Evolutionary conservation across 1,139 yeast genomes (phyloP).

Genomic region (Geotrichum reessii): DNA sequence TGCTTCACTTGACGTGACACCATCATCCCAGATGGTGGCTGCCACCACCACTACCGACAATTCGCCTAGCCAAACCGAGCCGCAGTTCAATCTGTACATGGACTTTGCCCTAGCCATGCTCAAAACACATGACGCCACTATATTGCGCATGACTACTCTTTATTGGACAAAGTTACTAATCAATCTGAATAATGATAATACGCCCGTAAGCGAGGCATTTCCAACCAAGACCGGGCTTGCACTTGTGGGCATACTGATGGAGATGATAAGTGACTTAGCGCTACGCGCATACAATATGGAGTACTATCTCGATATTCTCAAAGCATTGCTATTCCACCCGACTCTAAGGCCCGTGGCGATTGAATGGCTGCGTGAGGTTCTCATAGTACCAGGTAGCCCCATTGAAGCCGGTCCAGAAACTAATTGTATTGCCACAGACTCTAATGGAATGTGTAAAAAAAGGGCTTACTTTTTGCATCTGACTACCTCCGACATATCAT

Average conservation of each 20-base stretch:
- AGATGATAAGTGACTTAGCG: not conserved
- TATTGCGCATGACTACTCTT: not conserved
- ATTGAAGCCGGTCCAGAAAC: not conserved
- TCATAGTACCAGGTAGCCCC: not conserved
- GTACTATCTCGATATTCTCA: not conserved
- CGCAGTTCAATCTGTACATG: not conserved
- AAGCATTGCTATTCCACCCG: not conserved
- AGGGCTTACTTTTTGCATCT: not conserved
- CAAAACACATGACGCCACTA: not conserved
- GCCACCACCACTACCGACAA: not conserved
- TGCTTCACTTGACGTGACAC: not conserved
- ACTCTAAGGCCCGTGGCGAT: not conserved
- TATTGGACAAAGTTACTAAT: not conserved
- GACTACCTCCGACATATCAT: not conserved
- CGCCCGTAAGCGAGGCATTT: not conserved
- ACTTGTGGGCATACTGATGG: not conserved
- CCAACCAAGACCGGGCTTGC: not conserved
- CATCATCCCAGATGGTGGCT: no score
- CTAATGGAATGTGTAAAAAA: not conserved
- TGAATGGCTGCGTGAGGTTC: not conserved
- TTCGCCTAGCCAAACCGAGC: not conserved
- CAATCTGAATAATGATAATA: not conserved
- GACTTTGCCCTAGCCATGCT: not conserved
- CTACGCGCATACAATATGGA: not conserved
- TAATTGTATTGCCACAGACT: not conserved